Percentiles rank a stretch among this genome's conserved stretches.
These are phyloP conservation scores for Meredithiella fracta DNA, from an alignment of 2,329 filamentous ascomycete species.

Conservation along the genomic window DNA sequence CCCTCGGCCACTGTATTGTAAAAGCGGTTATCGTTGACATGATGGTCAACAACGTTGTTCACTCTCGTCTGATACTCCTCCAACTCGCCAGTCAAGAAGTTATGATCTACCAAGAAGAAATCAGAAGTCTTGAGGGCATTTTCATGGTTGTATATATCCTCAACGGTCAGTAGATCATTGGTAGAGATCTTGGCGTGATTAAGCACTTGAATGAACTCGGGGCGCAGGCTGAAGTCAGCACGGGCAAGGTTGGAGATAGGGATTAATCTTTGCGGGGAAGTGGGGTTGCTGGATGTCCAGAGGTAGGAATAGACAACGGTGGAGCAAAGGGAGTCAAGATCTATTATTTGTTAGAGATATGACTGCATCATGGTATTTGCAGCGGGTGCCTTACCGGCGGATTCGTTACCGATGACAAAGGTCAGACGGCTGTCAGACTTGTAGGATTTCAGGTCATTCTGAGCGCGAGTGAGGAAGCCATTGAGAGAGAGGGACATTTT, in stretches of 20 bases:
- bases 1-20: slow-evolving; percentile 29
- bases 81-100: slow-evolving; percentile 48
- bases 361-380: neutral
- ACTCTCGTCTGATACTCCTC: slow-evolving; percentile 36
- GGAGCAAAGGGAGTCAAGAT: slow-evolving; percentile 66
- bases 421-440: slow-evolving; percentile 30
- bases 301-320: slow-evolving; percentile 61
- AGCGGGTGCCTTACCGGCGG: slow-evolving; percentile 33
- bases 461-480: slow-evolving; percentile 35
- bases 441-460: slow-evolving; percentile 26
- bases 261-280: slow-evolving; percentile 38
- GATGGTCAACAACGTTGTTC: slow-evolving; percentile 59
- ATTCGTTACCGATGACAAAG: slow-evolving; percentile 52
- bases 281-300: slow-evolving; percentile 39
- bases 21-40: slow-evolving; percentile 38
- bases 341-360: slow-evolving; percentile 24
- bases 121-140: slow-evolving; percentile 3
- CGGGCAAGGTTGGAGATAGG: slow-evolving; percentile 57
- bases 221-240: slow-evolving; percentile 52
- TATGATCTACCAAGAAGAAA: slow-evolving; percentile 58
- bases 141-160: slow-evolving; percentile 26
- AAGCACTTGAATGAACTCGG: slow-evolving; percentile 54
- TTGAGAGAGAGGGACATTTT: slow-evolving; percentile 23
- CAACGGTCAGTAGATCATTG: slow-evolving; percentile 47
- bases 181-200: slow-evolving; percentile 39